Percentiles rank a stretch among this genome's conserved stretches.
Conservation (phyloP, 108 stramenopile species). For the Fragilariopsis cylindrus region DNA sequence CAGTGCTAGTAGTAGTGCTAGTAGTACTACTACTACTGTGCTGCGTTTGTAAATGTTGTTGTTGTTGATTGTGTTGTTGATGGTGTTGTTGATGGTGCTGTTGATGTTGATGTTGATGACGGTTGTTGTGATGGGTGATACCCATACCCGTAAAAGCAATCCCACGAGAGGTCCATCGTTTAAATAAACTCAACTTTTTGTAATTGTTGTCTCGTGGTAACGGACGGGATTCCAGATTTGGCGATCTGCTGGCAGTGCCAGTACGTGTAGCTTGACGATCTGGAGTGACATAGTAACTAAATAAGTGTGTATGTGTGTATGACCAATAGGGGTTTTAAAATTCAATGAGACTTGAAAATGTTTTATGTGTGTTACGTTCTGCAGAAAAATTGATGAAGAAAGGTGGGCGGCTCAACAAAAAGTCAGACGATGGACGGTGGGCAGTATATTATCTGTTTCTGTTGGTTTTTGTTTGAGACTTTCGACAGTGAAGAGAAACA, state of each 20-base stretch:
- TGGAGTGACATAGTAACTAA: conserved; percentile 1
- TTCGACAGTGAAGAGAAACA: too few relatives aligned
- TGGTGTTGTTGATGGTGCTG: not conserved
- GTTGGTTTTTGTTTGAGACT: too few relatives aligned
- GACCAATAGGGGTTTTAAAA: too few relatives aligned
- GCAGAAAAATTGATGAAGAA: too few relatives aligned
- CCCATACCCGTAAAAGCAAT: not conserved
- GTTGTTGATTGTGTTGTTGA: not conserved
- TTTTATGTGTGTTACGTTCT: too few relatives aligned
- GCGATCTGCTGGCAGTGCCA: not conserved
- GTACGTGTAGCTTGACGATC: not conserved
- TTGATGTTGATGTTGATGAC: not conserved
- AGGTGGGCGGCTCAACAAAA: too few relatives aligned
- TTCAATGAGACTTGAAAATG: too few relatives aligned
- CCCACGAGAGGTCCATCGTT: not conserved
- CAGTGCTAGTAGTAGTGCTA: not conserved
- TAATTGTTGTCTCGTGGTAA: not conserved
- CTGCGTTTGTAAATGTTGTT: not conserved
- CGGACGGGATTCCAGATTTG: conserved; percentile 11
- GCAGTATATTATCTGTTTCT: too few relatives aligned
- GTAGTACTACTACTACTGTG: not conserved
- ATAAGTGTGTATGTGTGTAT: too few relatives aligned
- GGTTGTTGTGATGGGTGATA: not conserved
- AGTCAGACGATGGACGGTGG: too few relatives aligned
- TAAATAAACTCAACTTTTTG: conserved; percentile 13